These are phyloP conservation scores for Solanum sparsipilum DNA, from an alignment of 257 asterid species.

Conservation along the genomic window DNA sequence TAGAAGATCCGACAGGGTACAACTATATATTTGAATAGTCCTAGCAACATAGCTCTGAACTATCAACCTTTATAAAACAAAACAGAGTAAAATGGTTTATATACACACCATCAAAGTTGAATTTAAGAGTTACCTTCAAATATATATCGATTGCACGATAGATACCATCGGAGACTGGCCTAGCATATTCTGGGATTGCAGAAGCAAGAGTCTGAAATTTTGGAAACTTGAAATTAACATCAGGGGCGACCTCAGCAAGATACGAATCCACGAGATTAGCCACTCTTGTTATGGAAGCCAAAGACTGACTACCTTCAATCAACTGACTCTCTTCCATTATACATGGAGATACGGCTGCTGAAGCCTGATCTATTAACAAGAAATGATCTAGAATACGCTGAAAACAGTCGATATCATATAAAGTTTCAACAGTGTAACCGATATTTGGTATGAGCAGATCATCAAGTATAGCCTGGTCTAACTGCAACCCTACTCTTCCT, in stretches of 20 bases:
- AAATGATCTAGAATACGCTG: constrained; percentile 92
- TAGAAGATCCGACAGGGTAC: no score
- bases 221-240: constrained; percentile 57
- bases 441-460: constrained; percentile 67
- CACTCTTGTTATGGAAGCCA: constrained; percentile 65
- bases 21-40: no score
- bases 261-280: constrained; percentile 74
- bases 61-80: no score
- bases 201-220: constrained; percentile 77
- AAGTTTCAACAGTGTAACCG: constrained; percentile 50
- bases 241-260: constrained; percentile 84
- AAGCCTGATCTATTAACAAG: constrained; percentile 45
- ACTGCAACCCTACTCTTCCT: constrained; percentile 62
- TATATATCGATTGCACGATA: constrained; percentile 85
- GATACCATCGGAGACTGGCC: constrained; percentile 68
- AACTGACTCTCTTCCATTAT: constrained; percentile 47
- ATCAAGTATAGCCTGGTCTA: constrained; percentile 62
- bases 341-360: constrained; percentile 48
- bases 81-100: no score
- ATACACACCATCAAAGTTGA: no score
- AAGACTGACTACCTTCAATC: constrained; percentile 21
- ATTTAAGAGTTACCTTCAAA: constrained; percentile 48
- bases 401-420: constrained; percentile 74
- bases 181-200: constrained; percentile 74
- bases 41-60: no score